Conservation (phyloP, 306 rosid genomes). For the Vicia sativa region DNA sequence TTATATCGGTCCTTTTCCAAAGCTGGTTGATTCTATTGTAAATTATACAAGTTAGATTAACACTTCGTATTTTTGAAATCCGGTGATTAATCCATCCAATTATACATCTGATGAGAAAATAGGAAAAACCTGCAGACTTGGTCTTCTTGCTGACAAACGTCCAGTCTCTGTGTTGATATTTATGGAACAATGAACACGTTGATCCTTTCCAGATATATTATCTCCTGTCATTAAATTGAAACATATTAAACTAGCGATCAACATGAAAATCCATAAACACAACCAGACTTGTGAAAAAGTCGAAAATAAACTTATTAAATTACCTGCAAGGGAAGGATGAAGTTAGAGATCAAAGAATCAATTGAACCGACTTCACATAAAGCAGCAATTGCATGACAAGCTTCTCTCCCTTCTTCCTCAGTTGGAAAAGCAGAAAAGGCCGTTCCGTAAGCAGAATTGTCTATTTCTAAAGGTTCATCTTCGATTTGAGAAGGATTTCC, state of each 20-base stretch:
- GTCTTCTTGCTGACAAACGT: constrained; percentile 95
- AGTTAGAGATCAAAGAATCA: constrained; percentile 88
- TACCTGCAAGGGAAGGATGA: constrained; percentile 97
- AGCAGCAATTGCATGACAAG: constrained; percentile 96
- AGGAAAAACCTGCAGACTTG: constrained; percentile 80
- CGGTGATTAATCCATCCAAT: constrained; percentile 15
- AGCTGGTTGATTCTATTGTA: constrained; percentile 93
- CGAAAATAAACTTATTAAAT: constrained; percentile 11
- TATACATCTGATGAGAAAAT: constrained; percentile 1
- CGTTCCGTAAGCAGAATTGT: constrained; percentile 67
- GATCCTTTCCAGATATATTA: constrained; percentile 78
- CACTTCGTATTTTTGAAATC: constrained; percentile 20
- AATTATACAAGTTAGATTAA: constrained; percentile 33
- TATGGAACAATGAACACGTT: constrained; percentile 86
- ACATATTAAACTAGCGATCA: constrained; percentile 26
- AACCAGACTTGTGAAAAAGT: background rate
- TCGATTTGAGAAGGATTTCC: constrained; percentile 47
- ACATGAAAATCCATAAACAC: constrained; percentile 17
- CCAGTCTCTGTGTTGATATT: constrained; percentile 96
- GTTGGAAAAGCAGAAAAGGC: constrained; percentile 65
- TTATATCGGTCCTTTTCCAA: constrained; percentile 96
- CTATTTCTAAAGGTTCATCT: constrained; percentile 40
- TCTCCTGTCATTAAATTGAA: constrained; percentile 60
- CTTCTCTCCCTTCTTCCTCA: constrained; percentile 79
- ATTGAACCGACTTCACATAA: constrained; percentile 93